A percentile compares a stretch with the other conserved stretches of the same genome.
Evolutionary conservation across 805 yeast genomes (phyloP).

Genomic region (Wickerhamomyces queroliae): DNA sequence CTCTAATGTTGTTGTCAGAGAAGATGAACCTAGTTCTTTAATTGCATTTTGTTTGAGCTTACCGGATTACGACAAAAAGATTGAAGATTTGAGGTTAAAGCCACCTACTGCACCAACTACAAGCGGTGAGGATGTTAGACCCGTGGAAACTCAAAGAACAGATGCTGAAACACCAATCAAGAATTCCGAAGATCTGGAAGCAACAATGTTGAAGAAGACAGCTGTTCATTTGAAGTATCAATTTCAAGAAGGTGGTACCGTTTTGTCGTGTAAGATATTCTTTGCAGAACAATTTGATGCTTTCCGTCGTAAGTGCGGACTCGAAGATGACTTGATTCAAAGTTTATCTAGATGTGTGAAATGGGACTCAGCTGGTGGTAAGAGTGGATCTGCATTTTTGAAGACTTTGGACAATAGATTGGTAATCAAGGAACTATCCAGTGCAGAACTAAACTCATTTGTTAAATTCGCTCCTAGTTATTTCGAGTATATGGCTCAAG

Average conservation of each 20-base stretch:
- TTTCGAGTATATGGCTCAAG: constrained; percentile 93
- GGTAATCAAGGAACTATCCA: constrained; percentile 83
- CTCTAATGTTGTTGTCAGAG: constrained; percentile 88
- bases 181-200: constrained; percentile 38
- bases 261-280: constrained; percentile 86
- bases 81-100: constrained; percentile 25
- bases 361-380: constrained; percentile 97
- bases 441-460: constrained; percentile 87
- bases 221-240: constrained; percentile 92
- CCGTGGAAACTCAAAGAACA: not conserved
- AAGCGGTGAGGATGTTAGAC: not conserved
- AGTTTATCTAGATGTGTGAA: constrained; percentile 89
- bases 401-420: constrained; percentile 89
- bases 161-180: not conserved
- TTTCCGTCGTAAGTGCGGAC: constrained; percentile 77
- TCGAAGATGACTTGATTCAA: constrained; percentile 70
- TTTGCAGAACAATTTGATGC: constrained; percentile 97
- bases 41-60: constrained; percentile 90
- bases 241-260: constrained; percentile 78
- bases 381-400: constrained; percentile 90
- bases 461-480: constrained; percentile 94
- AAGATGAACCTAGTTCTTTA: constrained; percentile 92
- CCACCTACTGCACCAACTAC: not conserved
- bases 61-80: constrained; percentile 69
- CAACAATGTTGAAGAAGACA: constrained; percentile 69